Percentiles rank a stretch among this genome's conserved stretches.
These are phyloP conservation scores for Suillus weaverae DNA, from an alignment of 768 basidiomycete genomes.

Conservation along the genomic window DNA sequence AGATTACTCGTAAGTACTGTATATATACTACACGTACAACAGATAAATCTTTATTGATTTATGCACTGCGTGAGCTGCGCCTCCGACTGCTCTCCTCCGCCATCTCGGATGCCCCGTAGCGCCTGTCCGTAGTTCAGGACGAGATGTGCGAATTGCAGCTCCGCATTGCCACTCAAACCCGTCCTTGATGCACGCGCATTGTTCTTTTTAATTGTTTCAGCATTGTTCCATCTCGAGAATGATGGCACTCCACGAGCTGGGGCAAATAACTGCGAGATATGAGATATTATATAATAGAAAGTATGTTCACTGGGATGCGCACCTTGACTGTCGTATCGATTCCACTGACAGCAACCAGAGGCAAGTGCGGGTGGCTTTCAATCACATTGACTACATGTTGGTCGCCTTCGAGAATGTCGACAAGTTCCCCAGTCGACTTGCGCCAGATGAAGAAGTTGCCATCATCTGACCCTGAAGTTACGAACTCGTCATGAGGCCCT, in stretches of 20 bases:
- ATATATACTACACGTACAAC: background rate
- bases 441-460: constrained; percentile 88
- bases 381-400: constrained; percentile 81
- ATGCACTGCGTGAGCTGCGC: constrained; percentile 27
- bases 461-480: constrained; percentile 85
- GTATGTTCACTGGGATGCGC: constrained; percentile 14
- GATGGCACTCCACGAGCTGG: constrained; percentile 46
- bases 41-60: constrained; percentile 23
- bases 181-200: constrained; percentile 44
- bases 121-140: constrained; percentile 29
- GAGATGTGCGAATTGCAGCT: constrained; percentile 31
- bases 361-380: constrained; percentile 77
- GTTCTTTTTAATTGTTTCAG: constrained; percentile 53
- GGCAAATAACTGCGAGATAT: constrained; percentile 56
- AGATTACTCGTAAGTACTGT: constrained; percentile 4
- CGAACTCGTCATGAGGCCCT: constrained; percentile 73
- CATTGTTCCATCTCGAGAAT: constrained; percentile 57
- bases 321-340: constrained; percentile 88
- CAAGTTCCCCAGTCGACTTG: constrained; percentile 61
- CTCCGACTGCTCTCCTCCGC: constrained; percentile 25
- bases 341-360: constrained; percentile 82
- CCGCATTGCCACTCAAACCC: constrained; percentile 18
- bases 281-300: background rate
- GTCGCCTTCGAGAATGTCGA: constrained; percentile 85
- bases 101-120: constrained; percentile 22